Conservation (phyloP, 2,329 filamentous ascomycete genomes). For the Fonsecaea nubica region DNA sequence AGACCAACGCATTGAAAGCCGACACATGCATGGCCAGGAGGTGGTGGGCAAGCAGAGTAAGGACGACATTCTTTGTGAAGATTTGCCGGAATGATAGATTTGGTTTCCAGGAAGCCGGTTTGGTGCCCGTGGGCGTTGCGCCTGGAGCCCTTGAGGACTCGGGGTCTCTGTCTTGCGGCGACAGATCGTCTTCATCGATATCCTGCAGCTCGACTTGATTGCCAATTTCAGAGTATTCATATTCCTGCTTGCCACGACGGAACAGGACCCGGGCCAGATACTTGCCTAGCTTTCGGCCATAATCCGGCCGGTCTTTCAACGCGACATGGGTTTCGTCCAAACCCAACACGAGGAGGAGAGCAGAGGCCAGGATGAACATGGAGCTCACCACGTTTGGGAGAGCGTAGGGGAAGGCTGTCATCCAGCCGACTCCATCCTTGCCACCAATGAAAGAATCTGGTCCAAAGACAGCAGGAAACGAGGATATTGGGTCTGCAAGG, state of each 20-base stretch:
- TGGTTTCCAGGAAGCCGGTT: constrained; percentile 9
- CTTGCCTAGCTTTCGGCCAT: constrained; percentile 50
- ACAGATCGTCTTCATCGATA: constrained; percentile 22
- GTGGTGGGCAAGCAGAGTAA: constrained; percentile 67
- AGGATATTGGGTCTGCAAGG: constrained; percentile 69
- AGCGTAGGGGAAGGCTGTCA: constrained; percentile 70
- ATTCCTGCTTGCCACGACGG: constrained; percentile 33
- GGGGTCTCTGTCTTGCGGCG: constrained; percentile 16
- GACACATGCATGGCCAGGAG: constrained; percentile 76
- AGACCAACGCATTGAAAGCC: constrained; percentile 77
- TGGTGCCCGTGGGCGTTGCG: constrained; percentile 27
- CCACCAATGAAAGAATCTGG: constrained; percentile 64
- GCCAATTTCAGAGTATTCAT: constrained; percentile 42
- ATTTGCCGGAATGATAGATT: constrained; percentile 54
- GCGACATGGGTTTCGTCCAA: constrained; percentile 65
- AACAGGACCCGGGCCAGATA: constrained; percentile 43
- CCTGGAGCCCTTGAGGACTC: constrained; percentile 43
- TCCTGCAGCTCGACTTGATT: constrained; percentile 40
- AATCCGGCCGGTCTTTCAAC: constrained; percentile 49
- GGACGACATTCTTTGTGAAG: constrained; percentile 62
- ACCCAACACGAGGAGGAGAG: constrained; percentile 65
- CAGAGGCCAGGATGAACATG: constrained; percentile 63
- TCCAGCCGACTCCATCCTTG: constrained; percentile 66
- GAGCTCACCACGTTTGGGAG: constrained; percentile 73
- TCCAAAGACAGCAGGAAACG: constrained; percentile 69